Percentiles rank a stretch among this genome's conserved stretches.
These are phyloP conservation scores for Coemansia reversa DNA, from an alignment of 192 early-diverging fungal species.

Conservation along the genomic window DNA sequence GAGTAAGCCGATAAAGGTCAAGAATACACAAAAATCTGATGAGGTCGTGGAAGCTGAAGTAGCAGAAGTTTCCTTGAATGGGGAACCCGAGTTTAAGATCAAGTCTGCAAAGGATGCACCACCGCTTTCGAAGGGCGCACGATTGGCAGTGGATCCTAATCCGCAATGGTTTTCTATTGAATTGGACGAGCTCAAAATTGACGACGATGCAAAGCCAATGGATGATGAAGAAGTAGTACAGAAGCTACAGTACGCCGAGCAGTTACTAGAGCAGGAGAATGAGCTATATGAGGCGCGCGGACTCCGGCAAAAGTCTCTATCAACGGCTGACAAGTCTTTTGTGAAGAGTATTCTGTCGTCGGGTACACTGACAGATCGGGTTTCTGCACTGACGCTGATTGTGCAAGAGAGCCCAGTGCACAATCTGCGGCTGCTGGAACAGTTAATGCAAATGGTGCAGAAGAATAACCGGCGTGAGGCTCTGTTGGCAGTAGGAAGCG, in stretches of 20 bases:
- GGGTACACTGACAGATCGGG: conserved; percentile 91
- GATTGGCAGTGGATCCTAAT: conserved; percentile 27
- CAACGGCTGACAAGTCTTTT: conserved; percentile 82
- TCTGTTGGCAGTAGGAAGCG: conserved; percentile 76
- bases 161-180: conserved; percentile 38
- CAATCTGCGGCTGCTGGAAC: conserved; percentile 64
- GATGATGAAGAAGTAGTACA: conserved; percentile 41
- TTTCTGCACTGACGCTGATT: conserved; percentile 89
- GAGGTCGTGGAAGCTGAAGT: conserved; percentile 11
- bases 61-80: conserved; percentile 5
- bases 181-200: conserved; percentile 7
- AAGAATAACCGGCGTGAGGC: conserved; percentile 91
- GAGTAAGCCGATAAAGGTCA: conserved; percentile 2
- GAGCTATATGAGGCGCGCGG: conserved; percentile 55
- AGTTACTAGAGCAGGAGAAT: conserved; percentile 68
- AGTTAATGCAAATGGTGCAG: conserved; percentile 79
- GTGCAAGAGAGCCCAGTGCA: conserved; percentile 93
- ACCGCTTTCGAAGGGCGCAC: conserved; percentile 26
- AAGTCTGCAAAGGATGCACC: conserved; percentile 50
- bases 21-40: conserved; percentile 5
- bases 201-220: conserved; percentile 20
- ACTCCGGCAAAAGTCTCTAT: conserved; percentile 55
- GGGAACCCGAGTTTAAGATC: conserved; percentile 46
- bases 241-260: conserved; percentile 56
- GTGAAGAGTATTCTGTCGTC: conserved; percentile 83